These are phyloP conservation scores for Farysia itapuensis DNA, from an alignment of 1,284 basidiomycete genomes.

Conservation along the genomic window DNA sequence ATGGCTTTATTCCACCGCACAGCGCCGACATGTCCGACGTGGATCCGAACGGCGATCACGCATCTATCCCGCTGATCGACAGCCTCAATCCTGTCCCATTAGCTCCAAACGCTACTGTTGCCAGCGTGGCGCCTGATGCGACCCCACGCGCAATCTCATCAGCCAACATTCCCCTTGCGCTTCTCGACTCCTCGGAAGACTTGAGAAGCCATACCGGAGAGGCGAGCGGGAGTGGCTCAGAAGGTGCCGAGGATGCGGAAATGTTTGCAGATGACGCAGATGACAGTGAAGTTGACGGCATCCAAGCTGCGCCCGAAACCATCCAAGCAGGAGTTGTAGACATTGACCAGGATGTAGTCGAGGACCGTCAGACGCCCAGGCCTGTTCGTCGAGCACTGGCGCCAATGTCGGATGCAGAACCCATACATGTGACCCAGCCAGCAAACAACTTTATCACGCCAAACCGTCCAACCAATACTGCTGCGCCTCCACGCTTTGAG, in stretches of 20 bases:
- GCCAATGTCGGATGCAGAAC: constrained; percentile 24
- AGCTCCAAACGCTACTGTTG: constrained; percentile 6
- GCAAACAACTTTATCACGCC: constrained; percentile 19
- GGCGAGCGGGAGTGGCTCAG: constrained; percentile 52
- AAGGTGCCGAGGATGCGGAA: constrained; percentile 53
- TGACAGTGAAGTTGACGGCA: constrained; percentile 30
- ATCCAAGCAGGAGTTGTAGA: constrained; percentile 1
- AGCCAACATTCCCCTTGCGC: constrained; percentile 7
- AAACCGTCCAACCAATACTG: constrained; percentile 19
- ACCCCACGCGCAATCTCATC: constrained; percentile 23
- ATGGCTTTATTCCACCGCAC: constrained; percentile 22
- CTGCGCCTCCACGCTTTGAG: constrained; percentile 28
- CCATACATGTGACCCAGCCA: constrained; percentile 1
- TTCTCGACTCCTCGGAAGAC: constrained; percentile 41
- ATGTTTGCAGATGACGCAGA: constrained; percentile 50
- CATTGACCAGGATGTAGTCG: constrained; percentile 15
- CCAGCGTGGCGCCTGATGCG: constrained; percentile 15
- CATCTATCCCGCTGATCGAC: constrained; percentile 26
- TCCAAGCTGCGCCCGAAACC: constrained; percentile 1
- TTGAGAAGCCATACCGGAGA: constrained; percentile 25
- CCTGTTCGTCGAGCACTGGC: constrained; percentile 39
- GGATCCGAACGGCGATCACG: constrained; percentile 7
- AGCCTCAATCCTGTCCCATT: constrained; percentile 27
- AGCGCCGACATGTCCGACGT: constrained; percentile 25
- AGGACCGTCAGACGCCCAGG: constrained; percentile 42